Conservation (phyloP, 345 rosid genomes). For the Lepidium africanum region DNA sequence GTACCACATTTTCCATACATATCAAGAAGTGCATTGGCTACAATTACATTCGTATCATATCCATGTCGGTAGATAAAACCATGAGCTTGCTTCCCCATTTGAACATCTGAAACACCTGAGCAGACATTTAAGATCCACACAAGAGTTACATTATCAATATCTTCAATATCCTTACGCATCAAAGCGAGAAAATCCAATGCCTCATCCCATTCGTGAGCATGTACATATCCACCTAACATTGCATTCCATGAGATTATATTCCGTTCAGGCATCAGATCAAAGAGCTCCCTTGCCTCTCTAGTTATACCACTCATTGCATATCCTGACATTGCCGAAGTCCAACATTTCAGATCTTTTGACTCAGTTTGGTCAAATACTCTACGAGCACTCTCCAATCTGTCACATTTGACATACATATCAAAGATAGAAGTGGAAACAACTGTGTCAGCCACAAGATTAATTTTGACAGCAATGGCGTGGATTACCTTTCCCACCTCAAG, state of each 20-base stretch:
- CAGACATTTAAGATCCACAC: constrained; percentile 53
- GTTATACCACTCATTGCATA: constrained; percentile 55
- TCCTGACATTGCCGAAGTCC: constrained; percentile 71
- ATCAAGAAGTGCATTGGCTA: constrained; percentile 64
- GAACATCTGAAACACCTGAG: constrained; percentile 62
- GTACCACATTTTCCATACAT: constrained; percentile 44
- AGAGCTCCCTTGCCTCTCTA: constrained; percentile 61
- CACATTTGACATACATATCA: constrained; percentile 66
- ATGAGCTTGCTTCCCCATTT: constrained; percentile 73
- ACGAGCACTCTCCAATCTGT: constrained; percentile 49
- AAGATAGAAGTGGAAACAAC: constrained; percentile 58
- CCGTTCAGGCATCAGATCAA: constrained; percentile 67
- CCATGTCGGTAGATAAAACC: constrained; percentile 58
- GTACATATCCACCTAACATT: constrained; percentile 70
- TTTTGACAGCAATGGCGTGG: constrained; percentile 52
- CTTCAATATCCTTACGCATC: constrained; percentile 41
- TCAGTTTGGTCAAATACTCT: constrained; percentile 46
- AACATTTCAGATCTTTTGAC: constrained; percentile 48
- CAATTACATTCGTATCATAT: constrained; percentile 37
- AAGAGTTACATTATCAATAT: constrained; percentile 57
- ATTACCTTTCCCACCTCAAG: constrained; percentile 60
- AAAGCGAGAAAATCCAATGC: constrained; percentile 45
- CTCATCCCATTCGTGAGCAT: constrained; percentile 49
- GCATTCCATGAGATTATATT: constrained; percentile 79
- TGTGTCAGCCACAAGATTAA: constrained; percentile 35